A percentile compares a stretch with the other conserved stretches of the same genome.
Conservation (phyloP, 768 basidiomycete species). For the Hydnomerulius pinastri region DNA sequence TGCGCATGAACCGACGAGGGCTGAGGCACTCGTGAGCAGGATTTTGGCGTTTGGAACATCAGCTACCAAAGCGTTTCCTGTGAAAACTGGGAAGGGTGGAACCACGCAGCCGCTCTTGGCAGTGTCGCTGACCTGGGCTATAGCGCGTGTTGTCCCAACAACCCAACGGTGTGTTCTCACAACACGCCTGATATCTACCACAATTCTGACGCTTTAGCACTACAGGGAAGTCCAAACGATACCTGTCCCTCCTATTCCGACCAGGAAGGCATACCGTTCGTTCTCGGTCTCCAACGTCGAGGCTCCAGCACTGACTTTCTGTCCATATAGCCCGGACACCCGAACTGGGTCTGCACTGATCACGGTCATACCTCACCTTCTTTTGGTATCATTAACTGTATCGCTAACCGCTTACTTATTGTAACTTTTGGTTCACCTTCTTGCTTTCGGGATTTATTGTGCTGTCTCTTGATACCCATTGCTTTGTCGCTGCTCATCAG, state of each 20-base stretch:
- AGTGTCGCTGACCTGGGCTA: conserved; percentile 59
- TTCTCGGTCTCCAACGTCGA: conserved; percentile 10
- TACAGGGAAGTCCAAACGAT: conserved; percentile 44
- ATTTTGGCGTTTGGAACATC: conserved; percentile 88
- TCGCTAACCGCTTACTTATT: conserved; percentile 15
- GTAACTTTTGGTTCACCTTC: conserved; percentile 10
- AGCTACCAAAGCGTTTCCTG: conserved; percentile 70
- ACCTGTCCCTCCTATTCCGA: conserved; percentile 77
- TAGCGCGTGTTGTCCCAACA: conserved; percentile 70
- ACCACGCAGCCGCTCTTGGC: conserved; percentile 62
- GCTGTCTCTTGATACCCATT: too few species aligned
- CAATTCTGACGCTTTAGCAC: conserved; percentile 5
- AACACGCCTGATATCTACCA: neutral
- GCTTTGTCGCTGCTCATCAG: too few species aligned
- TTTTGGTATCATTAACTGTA: conserved; percentile 19
- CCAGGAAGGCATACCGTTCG: conserved; percentile 62
- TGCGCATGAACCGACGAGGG: neutral
- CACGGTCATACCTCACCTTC: conserved; percentile 16
- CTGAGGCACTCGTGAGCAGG: conserved; percentile 39
- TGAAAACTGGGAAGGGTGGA: conserved; percentile 63
- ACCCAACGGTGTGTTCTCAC: conserved; percentile 53
- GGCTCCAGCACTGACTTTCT: conserved; percentile 6
- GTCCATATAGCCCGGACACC: conserved; percentile 29
- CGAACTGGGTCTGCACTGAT: conserved; percentile 24
- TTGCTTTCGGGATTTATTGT: neutral